phyloP scores from a whole-genome alignment of 2,329 filamentous ascomycete genomes.

The Xylaria hypoxylon region DNA sequence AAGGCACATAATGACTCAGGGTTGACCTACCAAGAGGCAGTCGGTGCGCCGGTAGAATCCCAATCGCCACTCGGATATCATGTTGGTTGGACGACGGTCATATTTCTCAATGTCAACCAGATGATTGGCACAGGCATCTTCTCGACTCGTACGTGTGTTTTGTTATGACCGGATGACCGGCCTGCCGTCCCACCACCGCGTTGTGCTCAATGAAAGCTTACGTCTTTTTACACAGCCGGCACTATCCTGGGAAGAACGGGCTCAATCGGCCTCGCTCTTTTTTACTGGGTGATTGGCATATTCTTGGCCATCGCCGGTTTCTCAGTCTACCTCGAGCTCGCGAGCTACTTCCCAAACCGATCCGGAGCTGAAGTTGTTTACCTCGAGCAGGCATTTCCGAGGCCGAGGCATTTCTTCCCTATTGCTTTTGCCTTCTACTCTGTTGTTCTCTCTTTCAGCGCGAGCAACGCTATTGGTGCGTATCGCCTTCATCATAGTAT shows the following conservation, averaged over 20 bases:
- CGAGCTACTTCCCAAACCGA: conserved; percentile 67
- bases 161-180: no score
- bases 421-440: conserved; percentile 66
- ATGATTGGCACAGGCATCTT: conserved; percentile 74
- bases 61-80: conserved; percentile 70
- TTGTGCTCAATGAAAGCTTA: neutral
- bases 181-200: neutral
- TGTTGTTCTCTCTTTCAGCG: conserved; percentile 68
- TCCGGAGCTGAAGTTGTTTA: conserved; percentile 69
- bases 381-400: conserved; percentile 68
- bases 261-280: conserved; percentile 63
- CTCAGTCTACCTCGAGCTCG: conserved; percentile 65
- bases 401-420: conserved; percentile 67
- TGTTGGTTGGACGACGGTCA: conserved; percentile 65
- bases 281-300: conserved; percentile 67
- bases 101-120: conserved; percentile 69
- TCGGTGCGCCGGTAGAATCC: conserved; percentile 70
- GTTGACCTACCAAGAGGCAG: conserved; percentile 67
- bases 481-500: neutral
- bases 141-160: conserved; percentile 51
- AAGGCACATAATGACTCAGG: conserved; percentile 57
- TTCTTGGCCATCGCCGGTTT: conserved; percentile 61
- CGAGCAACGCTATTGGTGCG: conserved; percentile 66
- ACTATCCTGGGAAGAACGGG: conserved; percentile 63
- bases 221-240: conserved; percentile 53